Evolutionary conservation across 2,329 filamentous ascomycete genomes (phyloP).

Genomic region (Pseudogymnoascus sp.): DNA sequence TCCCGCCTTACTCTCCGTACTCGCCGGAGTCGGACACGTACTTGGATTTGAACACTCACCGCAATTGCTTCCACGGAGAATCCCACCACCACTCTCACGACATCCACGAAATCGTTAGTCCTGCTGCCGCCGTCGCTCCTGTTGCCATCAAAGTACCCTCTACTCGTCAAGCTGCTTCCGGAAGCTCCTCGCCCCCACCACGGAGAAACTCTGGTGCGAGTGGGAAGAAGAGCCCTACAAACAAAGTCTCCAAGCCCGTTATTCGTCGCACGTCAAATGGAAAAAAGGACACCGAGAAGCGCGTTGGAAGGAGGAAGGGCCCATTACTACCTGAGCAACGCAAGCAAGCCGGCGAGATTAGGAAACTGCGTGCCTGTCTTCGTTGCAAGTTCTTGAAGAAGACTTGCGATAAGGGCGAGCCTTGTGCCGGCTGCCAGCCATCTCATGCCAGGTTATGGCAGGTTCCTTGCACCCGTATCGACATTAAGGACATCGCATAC

Average conservation of each 20-base stretch:
- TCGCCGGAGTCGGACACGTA: conserved; percentile 76
- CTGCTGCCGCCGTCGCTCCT: conserved; percentile 59
- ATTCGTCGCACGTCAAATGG: conserved; percentile 64
- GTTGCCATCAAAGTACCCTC: conserved; percentile 61
- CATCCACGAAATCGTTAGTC: conserved; percentile 55
- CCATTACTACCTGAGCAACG: conserved; percentile 88
- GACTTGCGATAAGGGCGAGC: conserved; percentile 96
- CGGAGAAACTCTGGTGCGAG: conserved; percentile 60
- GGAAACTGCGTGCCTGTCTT: conserved; percentile 87
- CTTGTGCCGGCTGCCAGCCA: conserved; percentile 89
- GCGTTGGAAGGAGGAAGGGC: conserved; percentile 82
- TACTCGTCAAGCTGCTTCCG: conserved; percentile 51
- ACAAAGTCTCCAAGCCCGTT: conserved; percentile 77
- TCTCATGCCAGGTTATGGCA: conserved; percentile 95
- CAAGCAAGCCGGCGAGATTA: conserved; percentile 93
- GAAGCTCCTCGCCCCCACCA: conserved; percentile 54
- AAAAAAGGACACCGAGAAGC: conserved; percentile 88
- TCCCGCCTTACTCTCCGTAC: conserved; percentile 64
- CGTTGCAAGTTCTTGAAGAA: conserved; percentile 99
- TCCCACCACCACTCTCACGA: conserved; percentile 38
- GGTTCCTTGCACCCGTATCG: conserved; percentile 93
- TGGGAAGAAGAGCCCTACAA: conserved; percentile 53
- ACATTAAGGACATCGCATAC: conserved; percentile 96
- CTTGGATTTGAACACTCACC: conserved; percentile 49
- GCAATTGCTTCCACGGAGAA: conserved; percentile 56